Percentiles rank a stretch among this genome's conserved stretches.
Evolutionary conservation across 352 stramenopile species (phyloP).

Genomic region (Globisporangium paroecandrum): DNA sequence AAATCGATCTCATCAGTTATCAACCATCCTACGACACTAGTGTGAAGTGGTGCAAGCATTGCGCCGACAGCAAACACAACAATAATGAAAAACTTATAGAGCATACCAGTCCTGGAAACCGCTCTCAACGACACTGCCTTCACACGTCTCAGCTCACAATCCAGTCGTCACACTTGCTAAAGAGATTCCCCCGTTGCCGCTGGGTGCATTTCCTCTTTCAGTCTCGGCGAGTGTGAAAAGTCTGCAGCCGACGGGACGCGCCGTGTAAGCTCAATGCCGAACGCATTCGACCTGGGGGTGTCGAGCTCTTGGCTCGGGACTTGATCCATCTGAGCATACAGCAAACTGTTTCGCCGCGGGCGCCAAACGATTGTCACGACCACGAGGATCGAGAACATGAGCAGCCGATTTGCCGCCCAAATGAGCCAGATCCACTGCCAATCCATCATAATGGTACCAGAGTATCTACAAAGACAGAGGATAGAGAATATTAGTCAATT

Average conservation of each 20-base stretch:
- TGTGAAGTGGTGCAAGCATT: background rate
- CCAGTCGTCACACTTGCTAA: background rate
- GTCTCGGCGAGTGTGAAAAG: conserved; percentile 22
- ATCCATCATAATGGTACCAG: conserved; percentile 45
- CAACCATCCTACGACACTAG: background rate
- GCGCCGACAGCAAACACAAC: background rate
- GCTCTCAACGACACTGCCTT: background rate
- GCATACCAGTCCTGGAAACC: background rate
- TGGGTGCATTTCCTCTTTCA: background rate
- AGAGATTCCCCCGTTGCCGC: conserved; percentile 5
- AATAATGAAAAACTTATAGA: background rate
- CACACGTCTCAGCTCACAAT: background rate
- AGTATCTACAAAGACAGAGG: conserved; percentile 45
- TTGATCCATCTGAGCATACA: conserved; percentile 82
- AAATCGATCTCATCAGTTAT: background rate
- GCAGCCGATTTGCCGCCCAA: conserved; percentile 68
- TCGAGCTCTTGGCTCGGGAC: conserved; percentile 63
- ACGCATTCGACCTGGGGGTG: conserved; percentile 40
- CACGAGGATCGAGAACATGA: conserved; percentile 66
- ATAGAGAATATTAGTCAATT: background rate
- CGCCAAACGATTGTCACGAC: conserved; percentile 76
- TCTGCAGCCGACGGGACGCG: conserved; percentile 54
- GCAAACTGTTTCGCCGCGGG: conserved; percentile 51
- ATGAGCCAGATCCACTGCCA: conserved; percentile 80
- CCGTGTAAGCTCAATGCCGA: conserved; percentile 53